These are phyloP conservation scores for Phyllosticta ampelicida DNA, from an alignment of 2,329 filamentous ascomycete species.

Conservation along the genomic window DNA sequence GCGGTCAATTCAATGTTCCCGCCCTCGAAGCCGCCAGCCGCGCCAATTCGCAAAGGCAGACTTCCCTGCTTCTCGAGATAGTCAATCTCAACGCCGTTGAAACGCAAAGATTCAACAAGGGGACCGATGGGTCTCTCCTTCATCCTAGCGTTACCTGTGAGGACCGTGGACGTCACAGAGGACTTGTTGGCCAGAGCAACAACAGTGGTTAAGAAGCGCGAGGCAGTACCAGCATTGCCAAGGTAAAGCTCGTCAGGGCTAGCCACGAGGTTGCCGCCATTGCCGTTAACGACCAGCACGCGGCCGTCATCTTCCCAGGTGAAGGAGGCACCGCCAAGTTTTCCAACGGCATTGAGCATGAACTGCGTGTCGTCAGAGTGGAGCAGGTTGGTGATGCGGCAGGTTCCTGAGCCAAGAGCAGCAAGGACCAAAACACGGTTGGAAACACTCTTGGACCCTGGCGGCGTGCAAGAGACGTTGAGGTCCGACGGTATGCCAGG, in stretches of 20 bases:
- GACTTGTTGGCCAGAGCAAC: constrained; percentile 68
- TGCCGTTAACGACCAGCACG: constrained; percentile 77
- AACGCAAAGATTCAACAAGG: constrained; percentile 76
- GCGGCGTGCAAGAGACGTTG: constrained; percentile 69
- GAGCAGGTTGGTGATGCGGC: constrained; percentile 80
- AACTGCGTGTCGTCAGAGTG: constrained; percentile 96
- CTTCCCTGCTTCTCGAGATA: constrained; percentile 78
- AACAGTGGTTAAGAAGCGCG: constrained; percentile 87
- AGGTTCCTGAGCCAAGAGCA: constrained; percentile 75
- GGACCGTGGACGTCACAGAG: constrained; percentile 55
- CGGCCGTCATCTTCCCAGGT: constrained; percentile 93
- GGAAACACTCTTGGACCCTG: constrained; percentile 95
- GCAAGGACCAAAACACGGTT: constrained; percentile 92
- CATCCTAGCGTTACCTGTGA: constrained; percentile 95
- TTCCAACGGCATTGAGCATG: constrained; percentile 86
- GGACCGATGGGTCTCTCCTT: constrained; percentile 89
- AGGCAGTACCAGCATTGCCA: constrained; percentile 92
- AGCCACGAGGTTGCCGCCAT: constrained; percentile 73
- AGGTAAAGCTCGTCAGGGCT: constrained; percentile 73
- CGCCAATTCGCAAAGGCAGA: constrained; percentile 71
- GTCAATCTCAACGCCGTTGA: constrained; percentile 77
- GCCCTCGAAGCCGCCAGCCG: constrained; percentile 47
- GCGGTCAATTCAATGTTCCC: constrained; percentile 86
- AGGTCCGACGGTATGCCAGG: constrained; percentile 58
- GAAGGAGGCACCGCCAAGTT: constrained; percentile 77